phyloP scores from a whole-genome alignment of 192 early-diverging fungal species.

The Paraglomus brasilianum region DNA sequence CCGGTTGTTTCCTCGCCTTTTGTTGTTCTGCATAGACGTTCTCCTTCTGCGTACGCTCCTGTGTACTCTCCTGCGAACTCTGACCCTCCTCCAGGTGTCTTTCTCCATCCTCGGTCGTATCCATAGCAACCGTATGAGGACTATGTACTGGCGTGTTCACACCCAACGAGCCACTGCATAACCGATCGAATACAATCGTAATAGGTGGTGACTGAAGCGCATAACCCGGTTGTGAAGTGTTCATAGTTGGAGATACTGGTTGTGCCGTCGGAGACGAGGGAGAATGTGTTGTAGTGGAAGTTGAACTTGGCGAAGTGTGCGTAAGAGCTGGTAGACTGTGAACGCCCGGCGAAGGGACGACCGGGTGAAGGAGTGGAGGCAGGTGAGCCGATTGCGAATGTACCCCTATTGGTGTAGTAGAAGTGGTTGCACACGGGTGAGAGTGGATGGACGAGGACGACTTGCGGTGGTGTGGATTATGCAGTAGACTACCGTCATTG shows the following conservation, averaged over 20 bases:
- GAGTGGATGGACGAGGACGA: not conserved
- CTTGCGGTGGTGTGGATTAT: not conserved
- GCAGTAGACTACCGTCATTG: not conserved
- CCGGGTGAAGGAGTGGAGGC: no score
- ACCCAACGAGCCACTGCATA: conserved; percentile 16
- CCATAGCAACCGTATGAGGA: not conserved
- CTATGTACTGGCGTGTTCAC: conserved; percentile 16
- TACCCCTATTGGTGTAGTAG: no score
- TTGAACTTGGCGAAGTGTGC: not conserved
- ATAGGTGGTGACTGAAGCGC: conserved; percentile 13
- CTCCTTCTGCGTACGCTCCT: no score
- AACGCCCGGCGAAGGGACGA: not conserved
- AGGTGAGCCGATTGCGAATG: no score
- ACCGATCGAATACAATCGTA: conserved; percentile 32
- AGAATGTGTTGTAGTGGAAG: conserved; percentile 21
- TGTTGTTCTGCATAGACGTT: no score
- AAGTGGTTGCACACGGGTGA: not conserved
- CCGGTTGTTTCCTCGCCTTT: no score
- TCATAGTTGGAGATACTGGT: not conserved
- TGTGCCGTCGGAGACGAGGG: not conserved
- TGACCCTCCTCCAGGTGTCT: not conserved
- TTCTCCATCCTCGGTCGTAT: conserved; percentile 7
- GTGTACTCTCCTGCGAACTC: no score
- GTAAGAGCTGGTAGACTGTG: conserved; percentile 4
- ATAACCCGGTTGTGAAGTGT: no score